phyloP scores from a whole-genome alignment of 129 eudicot genomes.

The Oenanthe sinensis region DNA sequence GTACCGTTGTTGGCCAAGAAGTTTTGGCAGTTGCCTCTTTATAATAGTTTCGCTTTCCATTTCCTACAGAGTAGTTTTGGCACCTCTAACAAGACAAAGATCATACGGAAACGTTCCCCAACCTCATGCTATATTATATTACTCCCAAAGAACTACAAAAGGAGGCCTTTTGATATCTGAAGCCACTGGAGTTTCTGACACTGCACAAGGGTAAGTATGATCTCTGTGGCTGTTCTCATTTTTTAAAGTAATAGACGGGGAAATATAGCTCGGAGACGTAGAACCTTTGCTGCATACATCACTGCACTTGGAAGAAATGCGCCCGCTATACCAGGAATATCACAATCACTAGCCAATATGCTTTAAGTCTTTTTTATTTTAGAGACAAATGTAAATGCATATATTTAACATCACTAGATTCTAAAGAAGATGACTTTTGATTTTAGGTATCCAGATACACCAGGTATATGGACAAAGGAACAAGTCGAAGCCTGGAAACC shows the following conservation, averaged over 20 bases:
- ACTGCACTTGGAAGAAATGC: no score
- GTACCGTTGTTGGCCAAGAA: not conserved
- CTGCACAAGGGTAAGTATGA: conserved; percentile 12
- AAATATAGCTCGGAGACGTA: no score
- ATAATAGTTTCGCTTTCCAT: not conserved
- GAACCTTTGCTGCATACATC: no score
- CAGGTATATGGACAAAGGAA: conserved; percentile 45
- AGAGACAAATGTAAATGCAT: not conserved
- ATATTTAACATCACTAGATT: not conserved
- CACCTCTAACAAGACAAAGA: conserved; percentile 40
- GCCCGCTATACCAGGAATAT: no score
- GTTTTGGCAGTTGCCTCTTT: not conserved
- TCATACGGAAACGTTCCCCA: conserved; percentile 32
- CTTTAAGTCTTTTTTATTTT: no score
- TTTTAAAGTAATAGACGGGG: not conserved
- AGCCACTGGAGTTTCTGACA: conserved; percentile 38
- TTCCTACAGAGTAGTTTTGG: conserved; percentile 34
- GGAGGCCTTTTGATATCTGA: conserved; percentile 43
- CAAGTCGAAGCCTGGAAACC: conserved; percentile 53
- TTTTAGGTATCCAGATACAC: conserved; percentile 33
- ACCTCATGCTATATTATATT: conserved; percentile 35
- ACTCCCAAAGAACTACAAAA: conserved; percentile 37
- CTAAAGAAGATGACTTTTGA: not conserved
- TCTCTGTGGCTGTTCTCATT: not conserved
- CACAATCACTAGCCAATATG: no score